A percentile compares a stretch with the other conserved stretches of the same genome.
These are phyloP conservation scores for Ustilago tritici DNA, from an alignment of 1,284 basidiomycete genomes.

Conservation along the genomic window DNA sequence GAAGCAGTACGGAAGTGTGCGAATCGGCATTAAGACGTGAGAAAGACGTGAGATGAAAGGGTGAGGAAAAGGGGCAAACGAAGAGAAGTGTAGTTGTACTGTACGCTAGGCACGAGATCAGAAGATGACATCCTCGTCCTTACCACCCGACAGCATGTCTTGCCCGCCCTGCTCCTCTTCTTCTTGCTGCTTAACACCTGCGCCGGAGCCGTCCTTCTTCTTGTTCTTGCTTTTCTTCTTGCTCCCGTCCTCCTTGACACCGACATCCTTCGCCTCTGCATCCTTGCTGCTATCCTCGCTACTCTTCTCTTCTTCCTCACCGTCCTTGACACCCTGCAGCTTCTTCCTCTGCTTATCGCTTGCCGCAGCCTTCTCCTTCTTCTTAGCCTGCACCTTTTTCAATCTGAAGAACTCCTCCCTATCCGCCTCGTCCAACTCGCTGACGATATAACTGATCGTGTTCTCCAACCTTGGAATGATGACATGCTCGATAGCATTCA, in stretches of 20 bases:
- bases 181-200: background rate
- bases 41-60: background rate
- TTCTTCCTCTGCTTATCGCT: conserved; percentile 18
- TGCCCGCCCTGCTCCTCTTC: conserved; percentile 31
- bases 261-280: background rate
- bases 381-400: conserved; percentile 68
- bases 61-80: background rate
- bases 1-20: background rate
- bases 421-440: conserved; percentile 69
- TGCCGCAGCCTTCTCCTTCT: conserved; percentile 60
- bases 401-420: conserved; percentile 69
- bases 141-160: conserved; percentile 63
- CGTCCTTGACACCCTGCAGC: conserved; percentile 12
- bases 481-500: conserved; percentile 98
- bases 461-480: conserved; percentile 96
- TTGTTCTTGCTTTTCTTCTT: conserved; percentile 20
- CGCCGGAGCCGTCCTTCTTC: conserved; percentile 6
- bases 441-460: conserved; percentile 77
- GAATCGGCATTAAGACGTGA: background rate
- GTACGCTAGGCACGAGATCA: conserved; percentile 9
- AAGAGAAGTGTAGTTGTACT: background rate
- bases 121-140: conserved; percentile 69
- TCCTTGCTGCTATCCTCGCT: conserved; percentile 8
- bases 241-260: background rate
- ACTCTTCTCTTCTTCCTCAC: conserved; percentile 13